Base-by-base conservation (phyloP, 78 protist genomes). In the Polysphondylium violaceum region DNA sequence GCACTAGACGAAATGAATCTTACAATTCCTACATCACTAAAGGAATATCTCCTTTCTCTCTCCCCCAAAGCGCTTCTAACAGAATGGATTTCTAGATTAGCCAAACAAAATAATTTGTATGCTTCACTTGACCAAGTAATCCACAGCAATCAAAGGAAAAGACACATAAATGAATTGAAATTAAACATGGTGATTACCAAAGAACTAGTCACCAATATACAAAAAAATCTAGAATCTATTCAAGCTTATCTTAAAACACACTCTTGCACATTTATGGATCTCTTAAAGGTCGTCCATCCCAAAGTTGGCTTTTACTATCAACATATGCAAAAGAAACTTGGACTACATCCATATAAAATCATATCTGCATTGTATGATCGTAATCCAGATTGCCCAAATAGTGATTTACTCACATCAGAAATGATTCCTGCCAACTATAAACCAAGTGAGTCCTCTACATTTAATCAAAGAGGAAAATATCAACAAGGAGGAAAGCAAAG, bases 401-500 rank as follows among this genome's bases (percentile, higher is more conserved):
- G 53, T 47, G 53, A 47, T 47, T 47, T 47, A 47, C 53, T 47
- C 53, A 47, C 53, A 47, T 47, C 53, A 8, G 53, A 47, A 47
- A 47, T 47, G 53, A 47, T 47, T 47, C 53, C 53, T 47, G 53
- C 53, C 53, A 47, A 47, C 53, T 47, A 47, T 47, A 47, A 47
- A 47, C 23, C 53, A 47, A 47, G 53, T 11, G 53, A 47, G 53
- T 47, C 53, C 11, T 47, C 53, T 47, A 47, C 53, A 47, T 47
- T 47, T 11, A 47, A 47, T 11, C 53, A 47, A 47, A 47, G 53
- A 47, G 53, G 53, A 47, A 47, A 47, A 47, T 47, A 47, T 47
- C 53, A 47, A 47, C 53, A 47, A 47, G 53, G 53, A 47, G 53
- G 8, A 47, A 47, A 47, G 23, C 53, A 47, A 47, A 47, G 53